These are phyloP conservation scores for Mucor ambiguus DNA, from an alignment of 371 early-diverging fungal species.

Conservation along the genomic window DNA sequence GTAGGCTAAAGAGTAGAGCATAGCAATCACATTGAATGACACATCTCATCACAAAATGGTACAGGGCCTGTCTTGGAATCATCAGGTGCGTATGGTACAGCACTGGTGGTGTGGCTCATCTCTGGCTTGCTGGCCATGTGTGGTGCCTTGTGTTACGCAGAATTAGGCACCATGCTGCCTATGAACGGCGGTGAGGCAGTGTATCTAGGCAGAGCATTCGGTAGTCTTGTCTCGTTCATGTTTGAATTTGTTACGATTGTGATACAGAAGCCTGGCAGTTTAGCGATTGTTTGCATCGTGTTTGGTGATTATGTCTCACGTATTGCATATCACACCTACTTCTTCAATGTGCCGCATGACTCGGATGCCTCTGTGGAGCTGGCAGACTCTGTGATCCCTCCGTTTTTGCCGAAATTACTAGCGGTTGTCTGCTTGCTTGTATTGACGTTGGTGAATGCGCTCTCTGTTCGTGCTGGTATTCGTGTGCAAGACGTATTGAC, in stretches of 20 bases:
- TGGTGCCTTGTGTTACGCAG: constrained; percentile 81
- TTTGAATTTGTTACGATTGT: constrained; percentile 78
- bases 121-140: constrained; percentile 77
- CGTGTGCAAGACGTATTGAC: constrained; percentile 84
- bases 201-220: constrained; percentile 80
- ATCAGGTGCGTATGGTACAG: constrained; percentile 72
- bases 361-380: constrained; percentile 48
- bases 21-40: constrained; percentile 18
- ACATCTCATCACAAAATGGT: not conserved
- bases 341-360: constrained; percentile 48
- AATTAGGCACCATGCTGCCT: constrained; percentile 88
- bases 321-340: constrained; percentile 62
- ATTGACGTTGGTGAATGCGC: constrained; percentile 72
- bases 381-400: constrained; percentile 51
- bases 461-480: constrained; percentile 74
- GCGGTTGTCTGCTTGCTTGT: constrained; percentile 66
- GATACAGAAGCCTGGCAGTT: constrained; percentile 70
- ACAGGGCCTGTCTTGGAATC: constrained; percentile 66
- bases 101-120: constrained; percentile 78
- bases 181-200: constrained; percentile 87
- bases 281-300: constrained; percentile 79
- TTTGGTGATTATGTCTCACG: constrained; percentile 79
- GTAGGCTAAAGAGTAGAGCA: constrained; percentile 29
- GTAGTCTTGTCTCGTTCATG: constrained; percentile 78
- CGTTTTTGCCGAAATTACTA: constrained; percentile 69